Evolutionary conservation across 345 rosid species (phyloP).

Genomic region (Arabis alpina): DNA sequence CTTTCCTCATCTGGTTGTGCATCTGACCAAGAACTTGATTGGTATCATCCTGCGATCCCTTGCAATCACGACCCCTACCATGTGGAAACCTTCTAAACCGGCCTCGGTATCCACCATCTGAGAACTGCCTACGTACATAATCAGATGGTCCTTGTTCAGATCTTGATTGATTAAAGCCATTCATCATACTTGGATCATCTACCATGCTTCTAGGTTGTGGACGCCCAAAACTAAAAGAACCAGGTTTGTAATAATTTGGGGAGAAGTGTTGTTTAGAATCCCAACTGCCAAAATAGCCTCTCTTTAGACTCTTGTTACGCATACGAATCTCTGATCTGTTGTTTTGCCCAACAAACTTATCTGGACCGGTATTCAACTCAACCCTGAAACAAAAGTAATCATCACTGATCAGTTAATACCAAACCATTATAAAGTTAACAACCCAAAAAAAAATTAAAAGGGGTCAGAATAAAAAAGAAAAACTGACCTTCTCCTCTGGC

Average conservation of each 20-base stretch:
- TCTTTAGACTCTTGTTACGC: conserved; percentile 46
- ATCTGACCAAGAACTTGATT: conserved; percentile 40
- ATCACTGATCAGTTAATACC: conserved; percentile 14
- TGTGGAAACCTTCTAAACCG: conserved; percentile 47
- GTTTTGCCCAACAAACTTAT: conserved; percentile 43
- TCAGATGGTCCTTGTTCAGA: conserved; percentile 45
- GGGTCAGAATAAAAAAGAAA: background rate
- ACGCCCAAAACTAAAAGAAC: conserved; percentile 40
- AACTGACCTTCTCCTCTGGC: conserved; percentile 51
- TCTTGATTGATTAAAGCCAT: conserved; percentile 37
- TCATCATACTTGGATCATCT: conserved; percentile 40
- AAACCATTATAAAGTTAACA: background rate
- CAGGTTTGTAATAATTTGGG: conserved; percentile 28
- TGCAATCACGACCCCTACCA: conserved; percentile 16
- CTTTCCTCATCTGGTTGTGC: conserved; percentile 46
- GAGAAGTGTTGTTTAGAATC: conserved; percentile 45
- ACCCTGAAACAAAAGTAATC: conserved; percentile 45
- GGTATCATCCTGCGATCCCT: conserved; percentile 29
- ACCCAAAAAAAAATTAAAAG: background rate
- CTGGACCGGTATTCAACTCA: conserved; percentile 31
- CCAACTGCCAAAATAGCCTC: conserved; percentile 39
- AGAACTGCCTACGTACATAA: conserved; percentile 43
- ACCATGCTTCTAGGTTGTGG: conserved; percentile 42
- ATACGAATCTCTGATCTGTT: conserved; percentile 42
- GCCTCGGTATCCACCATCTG: conserved; percentile 43